Base-by-base conservation (phyloP, 345 rosid genomes). In the Hibiscus trionum region DNA sequence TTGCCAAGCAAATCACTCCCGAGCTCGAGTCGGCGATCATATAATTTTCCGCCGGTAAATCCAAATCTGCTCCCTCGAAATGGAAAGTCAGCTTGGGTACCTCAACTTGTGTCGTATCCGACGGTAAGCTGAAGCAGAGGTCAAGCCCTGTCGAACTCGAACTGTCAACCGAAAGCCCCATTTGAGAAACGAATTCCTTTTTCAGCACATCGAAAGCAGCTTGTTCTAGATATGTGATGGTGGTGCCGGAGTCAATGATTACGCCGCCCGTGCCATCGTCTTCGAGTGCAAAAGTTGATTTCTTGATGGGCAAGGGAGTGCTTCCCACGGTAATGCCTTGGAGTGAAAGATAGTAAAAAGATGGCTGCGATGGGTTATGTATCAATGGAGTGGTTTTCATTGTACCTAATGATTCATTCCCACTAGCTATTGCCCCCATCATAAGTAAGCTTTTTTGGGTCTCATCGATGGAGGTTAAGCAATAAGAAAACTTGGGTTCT, bases 241-340 rank as follows among this genome's bases (percentile, higher is more conserved):
- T 90, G 0, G 98, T 94, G 37, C 98, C 98, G 0, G 97, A 91
- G 79, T 94, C 98, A 11, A 91, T 91, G 65, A 94, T 90, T 71
- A 91, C 11, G 8, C 98, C 98, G 39, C 97, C 98, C 0, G 77
- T 83, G 5, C 98, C 98, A 77, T 94, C 96, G 10, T 82, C 82
- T 27, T 80, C 78, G 71, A 94, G 79, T 12, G 84, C 72, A 15
- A 94, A 90, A 49, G 90, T 86, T 17, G 98, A 84, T 83, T 82
- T 60, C 61, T 86, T 80, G 74, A 94, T 79, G 11, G 90, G 74
- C 60, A 91, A 82, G 58, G 80, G 83, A 74, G 75, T 82, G 61
- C 65, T 74, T 26, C 98, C 98, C 2, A 94, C 97, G 0, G 96
- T 82, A 61, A 94, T 90, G 10, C 95, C 98, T 86, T 94, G 70